Evolutionary conservation across 305 asterid genomes (phyloP).

Genomic region (Monarda citriodora): DNA sequence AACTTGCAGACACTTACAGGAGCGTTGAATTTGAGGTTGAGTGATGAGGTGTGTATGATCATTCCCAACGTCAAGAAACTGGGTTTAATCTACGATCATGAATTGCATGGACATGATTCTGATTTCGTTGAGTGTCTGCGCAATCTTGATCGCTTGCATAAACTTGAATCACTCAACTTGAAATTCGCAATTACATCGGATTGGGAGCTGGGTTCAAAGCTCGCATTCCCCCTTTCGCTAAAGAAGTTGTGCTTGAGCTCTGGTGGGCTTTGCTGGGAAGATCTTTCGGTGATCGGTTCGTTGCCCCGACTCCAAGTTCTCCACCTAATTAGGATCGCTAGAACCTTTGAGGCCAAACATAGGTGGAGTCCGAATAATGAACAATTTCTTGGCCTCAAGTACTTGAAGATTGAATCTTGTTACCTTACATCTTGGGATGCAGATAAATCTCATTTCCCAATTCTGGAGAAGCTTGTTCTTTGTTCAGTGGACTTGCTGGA

Average conservation of each 20-base stretch:
- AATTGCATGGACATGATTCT: neutral
- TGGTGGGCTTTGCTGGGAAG: neutral
- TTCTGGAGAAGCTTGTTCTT: constrained; percentile 18
- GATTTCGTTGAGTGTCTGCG: neutral
- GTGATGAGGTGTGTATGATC: neutral
- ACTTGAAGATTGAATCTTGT: neutral
- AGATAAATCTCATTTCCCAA: constrained; percentile 3
- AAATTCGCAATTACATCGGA: too few species aligned
- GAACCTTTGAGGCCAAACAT: too few species aligned
- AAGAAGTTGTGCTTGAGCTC: neutral
- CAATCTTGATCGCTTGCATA: neutral
- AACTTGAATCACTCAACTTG: neutral
- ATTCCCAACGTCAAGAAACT: neutral
- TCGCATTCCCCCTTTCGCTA: neutral
- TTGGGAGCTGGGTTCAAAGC: neutral
- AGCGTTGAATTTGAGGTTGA: neutral
- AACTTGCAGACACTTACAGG: neutral
- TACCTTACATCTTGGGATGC: neutral
- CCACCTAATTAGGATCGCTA: too few species aligned
- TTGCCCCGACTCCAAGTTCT: constrained; percentile 14
- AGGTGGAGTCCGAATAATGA: neutral
- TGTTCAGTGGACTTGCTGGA: neutral
- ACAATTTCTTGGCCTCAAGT: neutral
- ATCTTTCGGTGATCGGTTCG: neutral
- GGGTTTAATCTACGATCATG: neutral